A percentile compares a stretch with the other conserved stretches of the same genome.
phyloP scores from a whole-genome alignment of 495 filamentous ascomycete genomes.

The Annulohypoxylon maeteangense region DNA sequence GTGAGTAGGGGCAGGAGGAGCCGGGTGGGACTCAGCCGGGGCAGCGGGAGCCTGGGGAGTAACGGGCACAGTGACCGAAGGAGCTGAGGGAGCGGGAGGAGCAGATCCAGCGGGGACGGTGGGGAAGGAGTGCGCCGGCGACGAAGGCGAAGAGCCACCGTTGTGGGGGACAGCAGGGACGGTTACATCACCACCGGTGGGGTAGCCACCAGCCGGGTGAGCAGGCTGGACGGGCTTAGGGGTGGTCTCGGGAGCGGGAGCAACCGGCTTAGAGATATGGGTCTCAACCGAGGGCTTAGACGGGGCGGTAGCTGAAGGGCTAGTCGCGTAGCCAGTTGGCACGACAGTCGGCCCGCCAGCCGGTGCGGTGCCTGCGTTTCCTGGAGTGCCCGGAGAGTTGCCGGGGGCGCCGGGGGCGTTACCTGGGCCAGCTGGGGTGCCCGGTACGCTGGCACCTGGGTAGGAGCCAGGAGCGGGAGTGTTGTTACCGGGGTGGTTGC shows the following conservation, averaged over 20 bases:
- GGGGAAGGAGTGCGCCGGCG: not conserved
- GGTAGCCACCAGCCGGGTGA: not conserved
- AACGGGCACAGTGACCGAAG: not conserved
- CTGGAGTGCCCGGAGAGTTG: not conserved
- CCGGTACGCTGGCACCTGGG: not conserved
- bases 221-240: not conserved
- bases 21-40: not conserved
- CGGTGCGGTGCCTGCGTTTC: slow-evolving; percentile 20
- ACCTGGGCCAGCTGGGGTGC: not conserved
- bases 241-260: not conserved
- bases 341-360: slow-evolving; percentile 24
- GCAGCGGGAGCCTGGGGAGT: not conserved
- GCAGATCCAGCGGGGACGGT: not conserved
- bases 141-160: not conserved
- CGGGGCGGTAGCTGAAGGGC: slow-evolving; percentile 15
- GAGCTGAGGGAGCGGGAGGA: not conserved
- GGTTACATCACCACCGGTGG: not conserved
- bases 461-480: not conserved
- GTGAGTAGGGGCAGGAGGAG: not conserved
- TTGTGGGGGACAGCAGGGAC: not conserved
- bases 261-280: not conserved
- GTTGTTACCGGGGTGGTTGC: not conserved
- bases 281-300: slow-evolving; percentile 20
- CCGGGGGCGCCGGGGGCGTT: not conserved
- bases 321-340: slow-evolving; percentile 12